Evolutionary conservation across 2,329 filamentous ascomycete species (phyloP), one percentile per base, ranked within the genome.

Genomic region (Talaromyces amestolkiae): DNA sequence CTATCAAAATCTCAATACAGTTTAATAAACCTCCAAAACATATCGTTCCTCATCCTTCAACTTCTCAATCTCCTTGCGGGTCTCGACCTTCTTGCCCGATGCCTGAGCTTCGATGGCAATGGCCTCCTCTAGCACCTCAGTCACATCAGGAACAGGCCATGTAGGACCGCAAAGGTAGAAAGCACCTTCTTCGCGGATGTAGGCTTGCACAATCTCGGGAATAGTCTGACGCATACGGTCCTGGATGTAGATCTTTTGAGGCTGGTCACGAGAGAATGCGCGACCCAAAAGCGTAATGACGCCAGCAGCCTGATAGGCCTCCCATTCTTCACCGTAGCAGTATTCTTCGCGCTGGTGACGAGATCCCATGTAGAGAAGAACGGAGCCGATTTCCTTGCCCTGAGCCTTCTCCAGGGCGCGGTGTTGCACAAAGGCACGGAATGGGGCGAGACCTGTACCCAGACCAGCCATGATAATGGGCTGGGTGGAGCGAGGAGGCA

Each of bases 241-340:
- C 83, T 99, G 95, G 75, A 99, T 99, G 81, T 99, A 99, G 70
- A 99, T 97, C 88, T 99, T 99, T 83, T 97, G 86, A 17, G 92
- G 91, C 85, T 99, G 95, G 77, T 99, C 95, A 76, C 95, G 90
- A 66, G 92, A 96, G 85, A 99, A 99, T 51, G 95, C 95, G 61
- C 92, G 88, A 61, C 95, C 95, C 60, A 99, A 87, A 49, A 97
- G 86, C 0, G 95, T 99, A 77, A 99, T 93, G 72, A 99, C 92
- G 61, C 95, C 95, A 0, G 95, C 93, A 67, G 93, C 94, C 75
- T 95, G 87, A 80, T 99, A 99, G 0, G 95, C 95, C 79, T 99
- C 95, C 95, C 95, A 99, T 79, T 99, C 95, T 79, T 99, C 95
- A 68, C 95, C 95, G 75, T 98, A 99, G 67, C 97, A 89, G 80